Percentiles rank a stretch among this genome's conserved stretches.
phyloP scores from a whole-genome alignment of 768 basidiomycete genomes.

The Gymnopilus junonius region DNA sequence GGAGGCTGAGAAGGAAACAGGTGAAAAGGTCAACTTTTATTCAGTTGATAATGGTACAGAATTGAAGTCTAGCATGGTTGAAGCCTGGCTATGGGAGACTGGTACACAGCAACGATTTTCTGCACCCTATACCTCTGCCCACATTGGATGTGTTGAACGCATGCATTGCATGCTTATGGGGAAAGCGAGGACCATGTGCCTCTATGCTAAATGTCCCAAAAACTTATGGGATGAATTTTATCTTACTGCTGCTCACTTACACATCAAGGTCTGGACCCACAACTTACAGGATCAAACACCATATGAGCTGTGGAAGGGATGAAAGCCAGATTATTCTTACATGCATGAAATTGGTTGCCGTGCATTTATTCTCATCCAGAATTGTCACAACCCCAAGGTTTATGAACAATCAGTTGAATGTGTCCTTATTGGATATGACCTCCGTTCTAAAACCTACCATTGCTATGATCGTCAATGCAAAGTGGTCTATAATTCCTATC shows the following conservation, averaged over 20 bases:
- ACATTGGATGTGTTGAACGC: neutral
- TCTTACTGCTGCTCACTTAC: neutral
- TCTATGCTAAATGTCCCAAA: neutral
- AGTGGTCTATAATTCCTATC: constrained; percentile 19
- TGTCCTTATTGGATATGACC: constrained; percentile 24
- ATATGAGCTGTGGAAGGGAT: neutral
- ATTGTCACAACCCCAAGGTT: constrained; percentile 29
- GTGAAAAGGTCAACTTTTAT: neutral
- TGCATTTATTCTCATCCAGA: no score
- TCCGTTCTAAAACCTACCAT: constrained; percentile 15
- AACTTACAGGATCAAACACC: neutral
- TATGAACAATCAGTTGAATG: constrained; percentile 23
- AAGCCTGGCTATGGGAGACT: neutral
- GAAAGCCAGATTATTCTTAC: no score
- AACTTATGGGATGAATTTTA: neutral
- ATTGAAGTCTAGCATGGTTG: neutral
- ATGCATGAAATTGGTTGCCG: no score
- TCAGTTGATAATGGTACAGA: neutral
- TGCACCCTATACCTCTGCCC: no score
- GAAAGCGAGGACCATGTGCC: neutral
- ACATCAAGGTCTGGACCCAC: neutral
- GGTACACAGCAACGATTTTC: no score
- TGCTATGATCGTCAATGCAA: constrained; percentile 14
- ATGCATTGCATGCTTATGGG: neutral
- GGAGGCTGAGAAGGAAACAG: neutral